Evolutionary conservation across 805 yeast genomes (phyloP), one percentile per base, ranked within the genome.

Genomic region (Spathaspora sp.): DNA sequence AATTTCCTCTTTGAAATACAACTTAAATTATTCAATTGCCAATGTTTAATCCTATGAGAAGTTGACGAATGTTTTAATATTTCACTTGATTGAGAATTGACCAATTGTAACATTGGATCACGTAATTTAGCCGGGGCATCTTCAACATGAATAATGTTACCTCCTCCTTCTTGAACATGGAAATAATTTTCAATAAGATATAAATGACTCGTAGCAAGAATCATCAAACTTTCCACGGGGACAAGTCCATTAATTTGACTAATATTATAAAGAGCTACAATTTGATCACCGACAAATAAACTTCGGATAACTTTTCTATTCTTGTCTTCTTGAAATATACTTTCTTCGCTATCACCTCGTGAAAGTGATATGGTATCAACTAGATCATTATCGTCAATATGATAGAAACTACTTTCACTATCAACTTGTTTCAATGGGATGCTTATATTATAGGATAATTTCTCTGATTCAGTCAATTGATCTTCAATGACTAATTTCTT

Each of bases 231-330:
- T 60, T 89, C 96, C 16, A 78, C 72, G 1, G 91, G 83, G 29
- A 84, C 88, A n/a, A 90, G 68, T 0, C 96, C 97, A 52, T 85
- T 69, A 18, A 91, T 80, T 47, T 83, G 82, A 50, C 92, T 82
- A 1, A 87, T 83, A 62, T 90, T 90, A 85, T 89, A 85, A 16
- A 90, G 68, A 12, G 81, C 80, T n/a, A 72, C 77, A 20, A 91
- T 87, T 45, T 77, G 77, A 63, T 90, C 97, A 14, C 87, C 87
- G 48, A 81, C 77, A 57, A 71, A 83, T 50, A 90, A 68, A 58
- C 88, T 80, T 52, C 92, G 76, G 18, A 89, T 68, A 0, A 90
- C 86, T 60, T 85, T 86, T 50, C 96, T 69, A 62, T 89, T 88
- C 58, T 82, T 82, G 62, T 89, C 96, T 55, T 83, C 86, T 1